Conservation (phyloP, 2,329 filamentous ascomycete genomes). For the Polychaeton citri region DNA sequence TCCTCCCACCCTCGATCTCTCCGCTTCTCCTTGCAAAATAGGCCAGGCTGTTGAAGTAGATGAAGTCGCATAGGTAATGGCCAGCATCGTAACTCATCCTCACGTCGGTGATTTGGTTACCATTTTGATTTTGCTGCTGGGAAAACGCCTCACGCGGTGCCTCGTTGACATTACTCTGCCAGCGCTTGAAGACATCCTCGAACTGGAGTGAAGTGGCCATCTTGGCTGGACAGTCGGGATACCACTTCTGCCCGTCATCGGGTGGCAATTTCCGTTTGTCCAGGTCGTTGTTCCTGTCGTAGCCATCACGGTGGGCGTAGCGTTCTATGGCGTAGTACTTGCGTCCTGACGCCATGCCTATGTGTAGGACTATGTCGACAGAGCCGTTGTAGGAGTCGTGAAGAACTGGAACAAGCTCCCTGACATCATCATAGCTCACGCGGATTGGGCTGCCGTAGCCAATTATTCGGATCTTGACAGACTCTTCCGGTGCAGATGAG, state of each 20-base stretch:
- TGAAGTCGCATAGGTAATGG: conserved; percentile 31
- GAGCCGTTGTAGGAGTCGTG: conserved; percentile 34
- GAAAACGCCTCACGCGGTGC: conserved; percentile 10
- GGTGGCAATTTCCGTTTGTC: conserved; percentile 33
- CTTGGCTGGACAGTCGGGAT: conserved; percentile 14
- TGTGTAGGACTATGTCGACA: conserved; percentile 59
- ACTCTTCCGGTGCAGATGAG: conserved; percentile 23
- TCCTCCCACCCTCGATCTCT: conserved; percentile 8
- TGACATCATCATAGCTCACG: conserved; percentile 57
- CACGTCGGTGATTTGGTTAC: conserved; percentile 13
- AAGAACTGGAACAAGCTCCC: conserved; percentile 49
- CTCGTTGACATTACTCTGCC: conserved; percentile 13
- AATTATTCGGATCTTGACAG: conserved; percentile 44
- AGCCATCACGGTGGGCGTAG: conserved; percentile 57
- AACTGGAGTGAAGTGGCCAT: conserved; percentile 18
- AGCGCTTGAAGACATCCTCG: conserved; percentile 17
- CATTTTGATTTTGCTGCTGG: conserved; percentile 13
- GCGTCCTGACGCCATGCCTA: conserved; percentile 60
- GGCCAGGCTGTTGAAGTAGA: conserved; percentile 28
- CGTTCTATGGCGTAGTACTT: conserved; percentile 59
- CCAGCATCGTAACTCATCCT: conserved; percentile 27
- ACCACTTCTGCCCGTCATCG: conserved; percentile 13
- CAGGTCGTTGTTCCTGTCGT: conserved; percentile 56
- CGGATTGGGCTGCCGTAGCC: conserved; percentile 54
- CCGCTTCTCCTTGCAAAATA: conserved; percentile 16